Base-by-base conservation (phyloP, 441 rosid genomes). In the Croton setiger region DNA sequence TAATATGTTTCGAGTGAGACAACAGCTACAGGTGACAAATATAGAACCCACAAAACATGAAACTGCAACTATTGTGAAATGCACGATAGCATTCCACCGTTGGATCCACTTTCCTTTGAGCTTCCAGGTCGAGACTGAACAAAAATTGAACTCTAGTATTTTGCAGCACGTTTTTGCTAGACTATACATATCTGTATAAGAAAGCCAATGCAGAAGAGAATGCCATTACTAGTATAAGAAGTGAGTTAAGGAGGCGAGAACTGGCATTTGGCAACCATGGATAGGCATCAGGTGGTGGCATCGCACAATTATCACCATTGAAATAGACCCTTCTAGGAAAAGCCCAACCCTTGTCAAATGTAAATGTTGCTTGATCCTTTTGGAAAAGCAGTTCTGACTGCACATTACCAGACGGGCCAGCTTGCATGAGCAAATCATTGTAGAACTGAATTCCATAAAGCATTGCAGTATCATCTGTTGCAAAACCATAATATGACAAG, bases 281-380 rank as follows among this genome's bases (percentile, higher is more conserved):
- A 76, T 93, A 93, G 62, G 85, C 72, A 64, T 89, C 96, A 12
- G 97, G 98, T 67, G 94, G 89, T 17, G 96, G 98, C 98, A 92
- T 88, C 53, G 90, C 97, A 27, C 97, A 93, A 47, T 88, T 86
- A 57, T 93, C 96, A 2, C 98, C 96, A 39, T 90, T 93, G 69
- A 90, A 93, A 77, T 93, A 90, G 55, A 90, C 82, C 73, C 96
- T 76, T 11, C 88, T 77, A 47, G 97, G 97, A 76, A 90, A 93
- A 44, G 93, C 96, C 96, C 97, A 90, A 66, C 96, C 98, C 76
- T 93, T 93, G 36, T 93, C 94, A 15, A 89, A 89, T 7, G 98
- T 91, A 70, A 93, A 93, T 14, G 86, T 87, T 58, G 89, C 70
- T 51, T 55, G 66, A 58, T 93, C 90, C 76, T 93, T 91, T 51